Conservation (phyloP, 306 rosid species). For the Citrullus mucosospermus region DNA sequence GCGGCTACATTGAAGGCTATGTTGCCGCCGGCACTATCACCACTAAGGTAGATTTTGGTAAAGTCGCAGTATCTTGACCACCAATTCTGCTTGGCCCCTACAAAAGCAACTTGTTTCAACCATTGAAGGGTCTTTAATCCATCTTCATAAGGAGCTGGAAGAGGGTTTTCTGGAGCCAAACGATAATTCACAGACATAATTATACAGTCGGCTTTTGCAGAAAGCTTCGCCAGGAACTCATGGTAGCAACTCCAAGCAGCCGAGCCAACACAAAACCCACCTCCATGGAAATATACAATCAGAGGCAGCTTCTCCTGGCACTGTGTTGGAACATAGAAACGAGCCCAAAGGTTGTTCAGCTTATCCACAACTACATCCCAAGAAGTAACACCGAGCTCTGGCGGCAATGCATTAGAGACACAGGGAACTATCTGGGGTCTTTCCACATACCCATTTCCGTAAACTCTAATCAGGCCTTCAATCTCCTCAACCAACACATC, state of each 20-base stretch:
- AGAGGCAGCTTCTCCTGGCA: constrained; percentile 39
- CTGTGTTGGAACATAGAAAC: constrained; percentile 49
- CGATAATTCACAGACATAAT: constrained; percentile 69
- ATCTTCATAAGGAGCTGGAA: constrained; percentile 80
- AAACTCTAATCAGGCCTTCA: constrained; percentile 57
- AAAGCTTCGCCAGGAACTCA: constrained; percentile 43
- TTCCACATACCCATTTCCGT: constrained; percentile 57
- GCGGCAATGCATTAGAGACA: constrained; percentile 25
- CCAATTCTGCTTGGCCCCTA: constrained; percentile 23
- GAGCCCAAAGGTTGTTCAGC: constrained; percentile 47
- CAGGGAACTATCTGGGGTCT: constrained; percentile 48
- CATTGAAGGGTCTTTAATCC: constrained; percentile 47
- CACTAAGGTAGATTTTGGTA: constrained; percentile 41
- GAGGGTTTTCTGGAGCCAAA: constrained; percentile 80
- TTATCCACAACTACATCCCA: constrained; percentile 48
- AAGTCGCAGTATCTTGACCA: constrained; percentile 49
- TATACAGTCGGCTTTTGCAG: constrained; percentile 29
- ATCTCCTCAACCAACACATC: constrained; percentile 45
- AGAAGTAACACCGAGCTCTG: constrained; percentile 36
- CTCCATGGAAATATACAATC: constrained; percentile 75
- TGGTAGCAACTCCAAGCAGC: constrained; percentile 87
- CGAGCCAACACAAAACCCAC: constrained; percentile 84
- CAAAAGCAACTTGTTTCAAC: constrained; percentile 38
- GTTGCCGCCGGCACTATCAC: constrained; percentile 93
- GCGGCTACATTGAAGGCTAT: constrained; percentile 48